phyloP scores from a whole-genome alignment of 768 basidiomycete species.

The Collybia sordida region DNA sequence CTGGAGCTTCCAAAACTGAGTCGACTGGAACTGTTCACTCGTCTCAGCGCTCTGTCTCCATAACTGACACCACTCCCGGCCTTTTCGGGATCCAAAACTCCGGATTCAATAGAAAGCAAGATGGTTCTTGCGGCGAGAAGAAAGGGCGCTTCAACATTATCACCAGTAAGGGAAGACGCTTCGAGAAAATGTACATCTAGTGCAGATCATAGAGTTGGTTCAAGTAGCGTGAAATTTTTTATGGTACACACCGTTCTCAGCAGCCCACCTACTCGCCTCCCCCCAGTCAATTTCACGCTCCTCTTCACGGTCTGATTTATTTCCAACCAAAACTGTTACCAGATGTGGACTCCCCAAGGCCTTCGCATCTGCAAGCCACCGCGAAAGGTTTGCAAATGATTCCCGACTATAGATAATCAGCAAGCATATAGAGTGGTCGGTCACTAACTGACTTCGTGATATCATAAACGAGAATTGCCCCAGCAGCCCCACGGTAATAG shows the following conservation, averaged over 20 bases:
- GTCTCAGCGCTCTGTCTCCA: slow-evolving; percentile 87
- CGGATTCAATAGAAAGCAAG: slow-evolving; percentile 87
- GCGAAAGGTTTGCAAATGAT: slow-evolving; percentile 79
- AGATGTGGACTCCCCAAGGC: slow-evolving; percentile 91
- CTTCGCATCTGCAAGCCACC: slow-evolving; percentile 93
- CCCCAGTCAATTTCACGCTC: slow-evolving; percentile 94
- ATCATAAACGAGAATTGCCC: slow-evolving; percentile 91
- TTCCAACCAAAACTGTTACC: slow-evolving; percentile 89
- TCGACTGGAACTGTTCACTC: slow-evolving; percentile 89
- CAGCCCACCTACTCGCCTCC: slow-evolving; percentile 94
- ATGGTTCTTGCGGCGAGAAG: slow-evolving; percentile 84
- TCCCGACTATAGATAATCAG: slow-evolving; percentile 59
- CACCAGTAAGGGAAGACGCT: slow-evolving; percentile 87
- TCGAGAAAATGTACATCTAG: slow-evolving; percentile 93
- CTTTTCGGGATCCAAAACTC: slow-evolving; percentile 88
- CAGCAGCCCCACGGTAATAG: slow-evolving; percentile 94
- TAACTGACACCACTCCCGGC: slow-evolving; percentile 95
- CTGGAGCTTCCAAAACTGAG: slow-evolving; percentile 84
- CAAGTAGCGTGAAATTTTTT: background rate
- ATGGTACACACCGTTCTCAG: slow-evolving; percentile 75
- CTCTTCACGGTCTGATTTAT: slow-evolving; percentile 93
- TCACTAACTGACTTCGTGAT: slow-evolving; percentile 69
- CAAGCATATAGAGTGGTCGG: background rate
- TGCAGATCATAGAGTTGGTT: slow-evolving; percentile 8
- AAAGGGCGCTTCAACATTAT: slow-evolving; percentile 95